A percentile compares a stretch with the other conserved stretches of the same genome.
phyloP scores from a whole-genome alignment of 108 stramenopile genomes.

The Cyclotella baltica region DNA sequence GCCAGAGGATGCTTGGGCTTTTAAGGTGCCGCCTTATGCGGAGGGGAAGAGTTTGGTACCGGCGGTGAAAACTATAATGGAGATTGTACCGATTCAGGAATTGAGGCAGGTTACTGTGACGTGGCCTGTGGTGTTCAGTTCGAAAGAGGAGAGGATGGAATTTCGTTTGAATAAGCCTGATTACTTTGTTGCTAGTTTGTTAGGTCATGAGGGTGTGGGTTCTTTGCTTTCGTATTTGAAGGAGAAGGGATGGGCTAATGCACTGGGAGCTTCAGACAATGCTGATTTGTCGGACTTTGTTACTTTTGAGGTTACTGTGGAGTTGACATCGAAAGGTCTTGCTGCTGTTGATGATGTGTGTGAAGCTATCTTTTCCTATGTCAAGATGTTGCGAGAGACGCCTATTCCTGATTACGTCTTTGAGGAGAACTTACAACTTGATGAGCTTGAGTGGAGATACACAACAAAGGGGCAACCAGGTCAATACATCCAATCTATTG shows the following conservation, averaged over 20 bases:
- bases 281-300: slow-evolving; percentile 80
- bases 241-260: slow-evolving; percentile 80
- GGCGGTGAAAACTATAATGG: slow-evolving; percentile 63
- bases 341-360: slow-evolving; percentile 68
- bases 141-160: slow-evolving; percentile 56
- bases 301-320: slow-evolving; percentile 81
- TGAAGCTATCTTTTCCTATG: slow-evolving; percentile 76
- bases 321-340: slow-evolving; percentile 81
- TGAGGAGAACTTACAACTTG: slow-evolving; percentile 78
- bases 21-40: slow-evolving; percentile 58
- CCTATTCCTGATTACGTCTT: slow-evolving; percentile 75
- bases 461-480: slow-evolving; percentile 63
- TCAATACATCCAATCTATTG: slow-evolving; percentile 69
- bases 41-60: slow-evolving; percentile 57
- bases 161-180: slow-evolving; percentile 68
- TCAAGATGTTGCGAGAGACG: slow-evolving; percentile 67
- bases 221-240: slow-evolving; percentile 87
- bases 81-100: slow-evolving; percentile 85
- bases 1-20: slow-evolving; percentile 79
- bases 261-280: slow-evolving; percentile 60
- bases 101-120: slow-evolving; percentile 76
- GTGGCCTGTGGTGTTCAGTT: slow-evolving; percentile 79
- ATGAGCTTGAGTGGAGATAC: slow-evolving; percentile 85
- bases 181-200: slow-evolving; percentile 75
- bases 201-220: slow-evolving; percentile 91